Conservation (phyloP, 2,329 filamentous ascomycete genomes). For the Tetracladium maxilliforme region DNA sequence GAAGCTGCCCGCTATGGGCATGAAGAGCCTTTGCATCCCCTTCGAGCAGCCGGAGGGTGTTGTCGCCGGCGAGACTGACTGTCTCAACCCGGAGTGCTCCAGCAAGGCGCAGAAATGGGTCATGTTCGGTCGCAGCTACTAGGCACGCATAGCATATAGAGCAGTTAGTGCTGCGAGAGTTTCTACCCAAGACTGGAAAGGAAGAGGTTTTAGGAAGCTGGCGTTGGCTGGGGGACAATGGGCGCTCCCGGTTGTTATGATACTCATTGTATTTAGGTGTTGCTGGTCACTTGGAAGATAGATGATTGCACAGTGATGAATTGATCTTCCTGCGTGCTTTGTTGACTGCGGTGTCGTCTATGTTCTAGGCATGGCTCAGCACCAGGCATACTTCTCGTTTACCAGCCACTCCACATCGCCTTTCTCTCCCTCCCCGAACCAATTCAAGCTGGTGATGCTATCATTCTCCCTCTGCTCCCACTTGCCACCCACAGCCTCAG, state of each 20-base stretch:
- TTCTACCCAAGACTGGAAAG: background rate
- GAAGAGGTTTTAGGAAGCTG: no score
- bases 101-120: conserved; percentile 70
- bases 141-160: conserved; percentile 1
- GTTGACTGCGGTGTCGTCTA: no score
- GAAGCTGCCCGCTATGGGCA: conserved; percentile 59
- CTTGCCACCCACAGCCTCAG: conserved; percentile 25
- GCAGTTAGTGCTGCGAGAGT: no score
- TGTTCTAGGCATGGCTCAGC: conserved; percentile 24
- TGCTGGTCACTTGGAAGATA: no score
- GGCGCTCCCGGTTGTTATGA: no score
- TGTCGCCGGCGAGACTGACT: conserved; percentile 72
- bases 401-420: conserved; percentile 53
- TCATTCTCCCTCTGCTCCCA: conserved; percentile 45
- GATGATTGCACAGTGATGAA: no score
- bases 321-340: no score
- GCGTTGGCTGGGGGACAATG: no score
- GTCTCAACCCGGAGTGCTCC: conserved; percentile 76
- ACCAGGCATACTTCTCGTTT: conserved; percentile 72
- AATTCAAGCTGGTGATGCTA: conserved; percentile 58
- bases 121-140: conserved; percentile 66
- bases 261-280: no score
- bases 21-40: conserved; percentile 63
- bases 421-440: conserved; percentile 42
- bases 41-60: conserved; percentile 78